Base-by-base conservation (phyloP, 2,329 filamentous ascomycete genomes). In the Pyrenochaeta sp. region DNA sequence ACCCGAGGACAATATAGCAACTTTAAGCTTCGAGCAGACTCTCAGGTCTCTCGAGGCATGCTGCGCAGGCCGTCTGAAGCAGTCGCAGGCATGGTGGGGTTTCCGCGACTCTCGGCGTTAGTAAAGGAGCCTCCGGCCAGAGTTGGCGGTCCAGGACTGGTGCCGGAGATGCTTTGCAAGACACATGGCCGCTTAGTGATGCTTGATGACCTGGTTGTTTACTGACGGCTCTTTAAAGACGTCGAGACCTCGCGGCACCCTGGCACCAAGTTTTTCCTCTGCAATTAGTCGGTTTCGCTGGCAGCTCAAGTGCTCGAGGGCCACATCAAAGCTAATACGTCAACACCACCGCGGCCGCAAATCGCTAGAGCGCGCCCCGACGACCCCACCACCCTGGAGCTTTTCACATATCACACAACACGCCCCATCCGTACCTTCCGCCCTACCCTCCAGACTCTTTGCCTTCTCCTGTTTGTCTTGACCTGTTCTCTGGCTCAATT, bases 381-480 rank as follows among this genome's bases (percentile, higher is more conserved):
- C 58, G 60, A 63, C 64, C 65, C 66, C 67, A 67, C 65, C 53
- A 63, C 62, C 43, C 55, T 54, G 60, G 58, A 64, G 63, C 60
- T 64, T 63, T 65, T 65, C 56, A 35, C 52, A n/a, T n/a, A n/a
- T 49, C 58, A 43, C 52, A 53, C 57, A 55, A 55, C 53, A 65
- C 51, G 42, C 46, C 46, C 45, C 48, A 48, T 55, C 64, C 60
- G 55, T 53, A 48, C 42, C 60, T 55, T 64, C 61, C 57, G 54
- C 52, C 44, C 44, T 44, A 47, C 38, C 43, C 39, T 49, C 41
- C 41, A 36, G 38, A 47, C 42, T 35, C 43, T 29, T 43, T 40
- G 41, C 48, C 14, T 35, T 41, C 37, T 26, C 30, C 38, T 28
- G 40, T 43, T 37, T 20, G 24, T 22, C 35, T 48, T 37, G 34